Base-by-base conservation (phyloP, 495 filamentous ascomycete species). In the Lindgomyces ingoldianus region DNA sequence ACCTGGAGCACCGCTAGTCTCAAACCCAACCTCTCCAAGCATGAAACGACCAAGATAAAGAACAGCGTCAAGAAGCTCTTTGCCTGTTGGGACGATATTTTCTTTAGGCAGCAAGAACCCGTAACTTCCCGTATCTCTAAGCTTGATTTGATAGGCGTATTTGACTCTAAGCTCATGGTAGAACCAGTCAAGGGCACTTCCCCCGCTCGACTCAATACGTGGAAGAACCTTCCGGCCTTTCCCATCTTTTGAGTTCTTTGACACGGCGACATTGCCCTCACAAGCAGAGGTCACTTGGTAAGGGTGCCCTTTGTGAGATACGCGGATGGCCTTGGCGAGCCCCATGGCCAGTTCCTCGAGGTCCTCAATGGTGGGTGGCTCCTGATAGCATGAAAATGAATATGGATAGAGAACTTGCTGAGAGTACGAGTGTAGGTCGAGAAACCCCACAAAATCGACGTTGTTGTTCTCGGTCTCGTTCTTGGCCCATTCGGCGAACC, bases 351-450 rank as follows among this genome's bases (percentile, higher is more conserved):
- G 82, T 73, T 98, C 94, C 72, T 95, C 85, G 1, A 98, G 83
- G 63, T 92, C 95, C 74, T 98, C 94, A 14, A 91, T 81, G 33
- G 91, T 89, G 0, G 93, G 94, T 19, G 94, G 93, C 36, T 84
- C 78, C 6, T 80, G 77, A 6, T 79, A 77, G 77, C 94, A 98
- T 29, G 87, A 89, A 76, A 89, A 96, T 1, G 91, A 86, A 75
- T 93, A 98, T 0, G 94, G 94, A 72, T 93, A 96, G 10, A 97
- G 81, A 26, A 98, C 87, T 76, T 97, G 90, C 76, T 98, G 93
- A 19, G 91, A 93, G 76, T 98, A 98, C 25, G 90, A 94, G 72
- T 98, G 94, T 27, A 98, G 80, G 75, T 98, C 94, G 19, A 98
- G 76, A 60, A 96, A 89, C 1, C 86, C 91, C 14, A 91, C 83